Evolutionary conservation across 768 basidiomycete genomes (phyloP).

Genomic region (Astraeus odoratus): DNA sequence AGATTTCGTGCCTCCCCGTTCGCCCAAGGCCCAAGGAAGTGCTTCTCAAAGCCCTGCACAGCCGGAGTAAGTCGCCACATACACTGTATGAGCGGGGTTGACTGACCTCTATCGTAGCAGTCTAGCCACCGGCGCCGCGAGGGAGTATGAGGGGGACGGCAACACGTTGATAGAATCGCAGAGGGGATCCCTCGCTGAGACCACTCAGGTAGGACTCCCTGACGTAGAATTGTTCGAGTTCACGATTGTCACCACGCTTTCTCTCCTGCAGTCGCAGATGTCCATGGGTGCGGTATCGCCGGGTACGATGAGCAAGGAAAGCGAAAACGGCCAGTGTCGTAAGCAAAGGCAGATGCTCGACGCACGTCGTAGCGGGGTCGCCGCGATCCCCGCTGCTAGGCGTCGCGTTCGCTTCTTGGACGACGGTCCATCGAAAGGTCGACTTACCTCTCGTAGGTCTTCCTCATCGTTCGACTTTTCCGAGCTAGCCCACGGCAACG

Average conservation of each 20-base stretch:
- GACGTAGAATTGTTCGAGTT: too few species aligned
- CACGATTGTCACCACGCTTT: conserved; percentile 59
- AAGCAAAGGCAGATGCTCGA: conserved; percentile 25
- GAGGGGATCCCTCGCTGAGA: too few species aligned
- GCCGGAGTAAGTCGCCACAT: conserved; percentile 20
- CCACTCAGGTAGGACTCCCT: conserved; percentile 23
- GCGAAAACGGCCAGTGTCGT: conserved; percentile 60
- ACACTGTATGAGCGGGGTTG: not conserved
- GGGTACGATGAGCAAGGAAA: conserved; percentile 18
- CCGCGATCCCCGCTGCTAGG: conserved; percentile 63
- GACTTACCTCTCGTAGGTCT: conserved; percentile 36
- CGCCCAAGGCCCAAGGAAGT: conserved; percentile 31
- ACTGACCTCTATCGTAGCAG: conserved; percentile 20
- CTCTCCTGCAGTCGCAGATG: conserved; percentile 45
- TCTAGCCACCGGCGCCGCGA: conserved; percentile 46
- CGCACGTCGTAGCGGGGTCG: conserved; percentile 38
- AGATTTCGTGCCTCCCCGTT: conserved; percentile 59
- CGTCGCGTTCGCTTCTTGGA: conserved; percentile 68
- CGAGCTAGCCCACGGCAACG: conserved; percentile 29
- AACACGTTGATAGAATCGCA: conserved; percentile 31
- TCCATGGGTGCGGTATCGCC: conserved; percentile 14
- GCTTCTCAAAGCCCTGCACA: too few species aligned
- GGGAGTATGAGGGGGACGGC: conserved; percentile 38
- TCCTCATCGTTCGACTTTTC: conserved; percentile 62
- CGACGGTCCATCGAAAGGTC: conserved; percentile 34